phyloP scores from a whole-genome alignment of 139 green algal species.

The Haematococcus sp. region DNA sequence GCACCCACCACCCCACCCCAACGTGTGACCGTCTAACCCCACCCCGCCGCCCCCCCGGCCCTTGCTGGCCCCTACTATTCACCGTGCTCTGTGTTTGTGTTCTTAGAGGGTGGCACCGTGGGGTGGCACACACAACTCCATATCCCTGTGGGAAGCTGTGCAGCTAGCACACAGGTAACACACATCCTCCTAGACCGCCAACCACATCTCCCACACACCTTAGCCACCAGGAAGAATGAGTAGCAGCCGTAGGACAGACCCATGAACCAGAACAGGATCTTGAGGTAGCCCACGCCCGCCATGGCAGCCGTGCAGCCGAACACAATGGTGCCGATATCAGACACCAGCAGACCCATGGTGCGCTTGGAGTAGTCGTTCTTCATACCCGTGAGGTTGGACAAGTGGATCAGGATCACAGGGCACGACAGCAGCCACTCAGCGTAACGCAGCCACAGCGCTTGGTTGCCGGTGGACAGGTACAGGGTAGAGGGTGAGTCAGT shows the following conservation, averaged over 20 bases:
- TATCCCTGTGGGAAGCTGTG: too few relatives aligned
- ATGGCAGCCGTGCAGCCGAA: slow-evolving; percentile 29
- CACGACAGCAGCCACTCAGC: slow-evolving; percentile 55
- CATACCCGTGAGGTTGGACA: slow-evolving; percentile 55
- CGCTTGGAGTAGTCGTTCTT: slow-evolving; percentile 58
- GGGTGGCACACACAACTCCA: too few relatives aligned
- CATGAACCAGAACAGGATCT: slow-evolving; percentile 49
- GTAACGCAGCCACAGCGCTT: slow-evolving; percentile 42
- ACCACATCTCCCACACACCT: slow-evolving; percentile 26
- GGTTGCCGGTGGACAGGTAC: slow-evolving; percentile 15
- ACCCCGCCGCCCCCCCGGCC: too few relatives aligned
- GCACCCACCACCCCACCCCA: too few relatives aligned
- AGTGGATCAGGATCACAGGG: slow-evolving; percentile 54
- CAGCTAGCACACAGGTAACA: too few relatives aligned
- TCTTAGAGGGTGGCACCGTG: too few relatives aligned
- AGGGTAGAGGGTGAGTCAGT: slow-evolving; percentile 27
- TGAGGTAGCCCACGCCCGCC: slow-evolving; percentile 8
- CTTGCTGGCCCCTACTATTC: too few relatives aligned
- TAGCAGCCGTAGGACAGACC: slow-evolving; percentile 43
- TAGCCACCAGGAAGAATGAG: slow-evolving; percentile 54
- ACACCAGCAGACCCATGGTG: slow-evolving; percentile 52
- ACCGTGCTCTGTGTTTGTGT: too few relatives aligned
- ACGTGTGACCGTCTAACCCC: too few relatives aligned
- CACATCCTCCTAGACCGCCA: too few relatives aligned
- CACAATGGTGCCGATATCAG: slow-evolving; percentile 38